Evolutionary conservation across 2,329 filamentous ascomycete genomes (phyloP), one percentile per base, ranked within the genome.

Genomic region (Monilinia aucupariae): DNA sequence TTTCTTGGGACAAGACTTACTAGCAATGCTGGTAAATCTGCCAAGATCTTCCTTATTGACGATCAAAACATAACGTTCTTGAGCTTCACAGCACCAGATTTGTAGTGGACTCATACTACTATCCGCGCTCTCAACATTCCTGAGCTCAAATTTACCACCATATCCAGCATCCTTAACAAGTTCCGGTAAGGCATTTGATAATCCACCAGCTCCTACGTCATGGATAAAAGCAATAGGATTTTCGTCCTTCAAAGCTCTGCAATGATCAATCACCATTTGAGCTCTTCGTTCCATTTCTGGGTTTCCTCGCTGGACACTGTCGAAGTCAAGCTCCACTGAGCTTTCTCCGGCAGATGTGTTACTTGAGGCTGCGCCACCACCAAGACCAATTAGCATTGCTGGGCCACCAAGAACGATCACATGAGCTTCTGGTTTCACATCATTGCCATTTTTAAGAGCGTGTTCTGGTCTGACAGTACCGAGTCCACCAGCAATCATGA

Each of bases 241-340:
- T 67, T 91, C 81, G 4, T 86, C 79, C 20, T 92, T 93, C 70
- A 97, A 83, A 3, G 91, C 88, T 34, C 90, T 86, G 75, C 94
- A 99, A 5, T 91, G 88, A 76, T 97, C 94, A 76, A 99, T 99
- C 68, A 99, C 94, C 84, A 97, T 96, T 78, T 99, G 94, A 2
- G 93, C 94, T 70, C 94, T 85, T 66, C 94, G 84, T 76, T 99
- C 91, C 76, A 97, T 93, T 77, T 99, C 94, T 1, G 94, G 92
- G 73, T 99, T 99, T 53, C 93, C 94, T 77, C 94, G 84, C 78
- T 99, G 94, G 39, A 99, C 94, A 78, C 92, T 97, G 71, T 93
- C 91, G 76, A 97, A 99, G 75, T 99, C 94, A 2, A 99, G 82
- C 69, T 97, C 92, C 0, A 92, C 91, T 53, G 90, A 94, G 39